These are phyloP conservation scores for Hypoxylon sp. DNA, from an alignment of 2,329 filamentous ascomycete genomes.

Conservation along the genomic window DNA sequence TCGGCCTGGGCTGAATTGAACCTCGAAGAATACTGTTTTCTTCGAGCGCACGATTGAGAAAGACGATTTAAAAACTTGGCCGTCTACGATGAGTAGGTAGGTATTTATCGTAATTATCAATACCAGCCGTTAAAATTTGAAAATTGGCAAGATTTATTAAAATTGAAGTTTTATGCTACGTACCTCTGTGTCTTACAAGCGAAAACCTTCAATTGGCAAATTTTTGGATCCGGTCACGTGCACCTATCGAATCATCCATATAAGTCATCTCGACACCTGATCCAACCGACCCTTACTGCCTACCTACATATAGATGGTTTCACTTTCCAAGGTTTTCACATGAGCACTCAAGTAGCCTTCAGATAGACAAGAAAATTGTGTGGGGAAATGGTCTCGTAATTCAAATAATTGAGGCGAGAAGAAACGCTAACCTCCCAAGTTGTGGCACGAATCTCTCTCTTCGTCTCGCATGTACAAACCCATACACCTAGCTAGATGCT, in stretches of 20 bases:
- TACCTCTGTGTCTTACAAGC: constrained; percentile 16
- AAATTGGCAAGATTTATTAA: neutral
- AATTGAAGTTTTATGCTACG: constrained; percentile 19
- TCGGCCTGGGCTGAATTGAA: constrained; percentile 10
- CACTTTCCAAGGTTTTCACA: neutral
- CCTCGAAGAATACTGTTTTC: neutral
- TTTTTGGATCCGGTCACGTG: constrained; percentile 37
- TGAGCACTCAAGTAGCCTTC: neutral
- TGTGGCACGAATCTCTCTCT: constrained; percentile 10
- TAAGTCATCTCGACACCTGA: neutral
- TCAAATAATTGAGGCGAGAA: constrained; percentile 23
- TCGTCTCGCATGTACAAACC: constrained; percentile 39
- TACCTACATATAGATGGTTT: neutral
- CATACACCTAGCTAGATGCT: constrained; percentile 43
- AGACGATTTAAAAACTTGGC: neutral
- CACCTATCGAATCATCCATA: constrained; percentile 11
- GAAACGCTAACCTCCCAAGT: constrained; percentile 20
- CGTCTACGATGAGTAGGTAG: neutral
- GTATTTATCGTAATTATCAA: neutral
- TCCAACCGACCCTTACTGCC: neutral
- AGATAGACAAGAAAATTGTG: neutral
- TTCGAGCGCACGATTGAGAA: neutral
- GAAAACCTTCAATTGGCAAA: constrained; percentile 31
- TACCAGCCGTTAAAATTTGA: neutral
- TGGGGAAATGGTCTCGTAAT: constrained; percentile 36